Evolutionary conservation across 495 filamentous ascomycete species (phyloP).

Genomic region (Neurospora hispaniola): DNA sequence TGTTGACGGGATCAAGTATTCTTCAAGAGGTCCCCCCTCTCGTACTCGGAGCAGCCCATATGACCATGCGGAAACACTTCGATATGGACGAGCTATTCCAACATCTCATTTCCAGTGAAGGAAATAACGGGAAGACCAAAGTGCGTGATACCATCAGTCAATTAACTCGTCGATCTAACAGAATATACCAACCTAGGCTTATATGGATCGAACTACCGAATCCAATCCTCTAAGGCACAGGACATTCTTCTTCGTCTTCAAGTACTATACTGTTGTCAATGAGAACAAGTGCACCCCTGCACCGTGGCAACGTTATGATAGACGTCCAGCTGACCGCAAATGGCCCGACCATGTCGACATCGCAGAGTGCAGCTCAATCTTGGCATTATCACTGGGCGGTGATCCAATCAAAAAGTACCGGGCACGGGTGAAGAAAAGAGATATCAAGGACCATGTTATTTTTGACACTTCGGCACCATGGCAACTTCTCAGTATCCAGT

Average conservation of each 20-base stretch:
- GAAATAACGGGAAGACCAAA: constrained; percentile 23
- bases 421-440: constrained; percentile 24
- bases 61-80: constrained; percentile 36
- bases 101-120: constrained; percentile 24
- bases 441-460: constrained; percentile 25
- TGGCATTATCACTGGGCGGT: constrained; percentile 38
- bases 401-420: constrained; percentile 22
- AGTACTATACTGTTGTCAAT: constrained; percentile 42
- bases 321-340: constrained; percentile 26
- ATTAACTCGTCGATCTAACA: background rate
- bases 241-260: constrained; percentile 44
- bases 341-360: constrained; percentile 36
- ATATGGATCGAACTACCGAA: constrained; percentile 31
- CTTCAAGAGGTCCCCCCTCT: constrained; percentile 42
- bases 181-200: constrained; percentile 7
- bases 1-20: constrained; percentile 14
- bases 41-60: constrained; percentile 39
- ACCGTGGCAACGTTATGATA: constrained; percentile 38
- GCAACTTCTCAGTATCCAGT: constrained; percentile 43
- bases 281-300: constrained; percentile 28
- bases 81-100: constrained; percentile 43
- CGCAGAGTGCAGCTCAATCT: constrained; percentile 36
- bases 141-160: background rate
- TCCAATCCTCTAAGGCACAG: constrained; percentile 26
- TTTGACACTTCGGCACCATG: constrained; percentile 41